Conservation (phyloP, 1,139 yeast genomes). For the Ogataea hybrid region DNA sequence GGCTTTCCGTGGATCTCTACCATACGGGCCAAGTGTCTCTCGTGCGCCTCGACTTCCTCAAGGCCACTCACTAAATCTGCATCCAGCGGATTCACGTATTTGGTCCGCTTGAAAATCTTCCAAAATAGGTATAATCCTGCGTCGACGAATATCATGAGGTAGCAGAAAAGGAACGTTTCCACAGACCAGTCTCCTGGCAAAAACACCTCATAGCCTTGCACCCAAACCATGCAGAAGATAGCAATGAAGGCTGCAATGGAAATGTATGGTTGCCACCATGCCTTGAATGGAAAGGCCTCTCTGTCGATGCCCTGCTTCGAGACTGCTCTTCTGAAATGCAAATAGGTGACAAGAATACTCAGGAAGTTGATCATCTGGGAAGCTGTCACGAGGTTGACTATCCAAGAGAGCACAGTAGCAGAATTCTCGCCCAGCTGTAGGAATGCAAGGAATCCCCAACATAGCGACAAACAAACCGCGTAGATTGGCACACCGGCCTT, state of each 20-base stretch:
- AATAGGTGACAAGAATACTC: constrained; percentile 56
- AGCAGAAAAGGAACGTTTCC: constrained; percentile 59
- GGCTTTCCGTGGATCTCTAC: constrained; percentile 9
- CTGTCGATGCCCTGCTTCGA: constrained; percentile 55
- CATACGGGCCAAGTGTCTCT: constrained; percentile 25
- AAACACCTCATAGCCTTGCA: constrained; percentile 65
- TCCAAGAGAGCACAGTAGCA: constrained; percentile 66
- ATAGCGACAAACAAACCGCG: constrained; percentile 32
- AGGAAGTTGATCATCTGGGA: constrained; percentile 71
- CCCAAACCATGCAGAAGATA: constrained; percentile 55
- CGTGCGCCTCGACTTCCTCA: constrained; percentile 56
- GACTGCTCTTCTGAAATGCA: constrained; percentile 61
- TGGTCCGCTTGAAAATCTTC: constrained; percentile 49
- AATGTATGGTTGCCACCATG: constrained; percentile 55
- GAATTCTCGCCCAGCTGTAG: constrained; percentile 59
- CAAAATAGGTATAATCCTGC: constrained; percentile 52
- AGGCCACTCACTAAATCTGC: constrained; percentile 54
- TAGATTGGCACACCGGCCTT: constrained; percentile 41
- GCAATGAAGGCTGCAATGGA: constrained; percentile 39
- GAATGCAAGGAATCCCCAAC: constrained; percentile 44
- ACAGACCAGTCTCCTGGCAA: constrained; percentile 59
- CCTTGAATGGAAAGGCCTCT: constrained; percentile 49
- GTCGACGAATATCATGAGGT: constrained; percentile 63
- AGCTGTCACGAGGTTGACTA: constrained; percentile 72
- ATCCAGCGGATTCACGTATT: constrained; percentile 47